phyloP scores from a whole-genome alignment of 1,284 basidiomycete genomes.

The Boletus semigastroideus region DNA sequence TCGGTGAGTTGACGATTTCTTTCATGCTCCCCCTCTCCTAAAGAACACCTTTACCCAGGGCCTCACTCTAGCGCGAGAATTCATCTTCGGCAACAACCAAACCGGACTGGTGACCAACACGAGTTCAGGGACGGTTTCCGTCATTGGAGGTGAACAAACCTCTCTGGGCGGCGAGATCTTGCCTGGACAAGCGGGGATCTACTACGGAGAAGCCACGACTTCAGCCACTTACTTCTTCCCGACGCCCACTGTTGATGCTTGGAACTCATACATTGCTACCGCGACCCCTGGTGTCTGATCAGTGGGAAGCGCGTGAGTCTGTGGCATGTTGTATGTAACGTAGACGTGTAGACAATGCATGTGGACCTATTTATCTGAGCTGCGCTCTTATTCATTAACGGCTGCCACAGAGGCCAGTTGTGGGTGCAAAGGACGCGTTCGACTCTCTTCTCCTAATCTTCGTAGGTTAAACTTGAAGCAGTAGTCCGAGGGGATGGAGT shows the following conservation, averaged over 20 bases:
- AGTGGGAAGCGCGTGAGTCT: too few relatives aligned
- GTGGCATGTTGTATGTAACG: too few relatives aligned
- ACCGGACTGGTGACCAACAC: conserved; percentile 47
- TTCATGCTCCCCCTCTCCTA: too few relatives aligned
- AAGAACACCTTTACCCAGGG: conserved; percentile 41
- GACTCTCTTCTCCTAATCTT: too few relatives aligned
- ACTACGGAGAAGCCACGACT: conserved; percentile 48
- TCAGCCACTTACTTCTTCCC: conserved; percentile 54
- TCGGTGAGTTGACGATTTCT: too few relatives aligned
- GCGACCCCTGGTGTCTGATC: background rate
- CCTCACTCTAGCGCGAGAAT: conserved; percentile 55
- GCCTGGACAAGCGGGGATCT: conserved; percentile 50
- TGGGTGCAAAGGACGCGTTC: too few relatives aligned
- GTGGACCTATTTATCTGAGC: too few relatives aligned
- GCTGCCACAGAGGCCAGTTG: too few relatives aligned
- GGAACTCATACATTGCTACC: conserved; percentile 44
- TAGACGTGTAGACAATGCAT: too few relatives aligned
- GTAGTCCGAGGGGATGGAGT: too few relatives aligned
- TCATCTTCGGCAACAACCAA: conserved; percentile 53
- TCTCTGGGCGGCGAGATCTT: conserved; percentile 45
- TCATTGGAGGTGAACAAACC: conserved; percentile 54
- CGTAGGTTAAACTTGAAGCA: too few relatives aligned
- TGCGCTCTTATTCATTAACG: too few relatives aligned
- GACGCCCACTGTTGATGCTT: conserved; percentile 53
- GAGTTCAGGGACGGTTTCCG: conserved; percentile 27